These are phyloP conservation scores for Zhuliangozyma parablackwelliae DNA, from an alignment of 1,139 yeast species.

Conservation along the genomic window DNA sequence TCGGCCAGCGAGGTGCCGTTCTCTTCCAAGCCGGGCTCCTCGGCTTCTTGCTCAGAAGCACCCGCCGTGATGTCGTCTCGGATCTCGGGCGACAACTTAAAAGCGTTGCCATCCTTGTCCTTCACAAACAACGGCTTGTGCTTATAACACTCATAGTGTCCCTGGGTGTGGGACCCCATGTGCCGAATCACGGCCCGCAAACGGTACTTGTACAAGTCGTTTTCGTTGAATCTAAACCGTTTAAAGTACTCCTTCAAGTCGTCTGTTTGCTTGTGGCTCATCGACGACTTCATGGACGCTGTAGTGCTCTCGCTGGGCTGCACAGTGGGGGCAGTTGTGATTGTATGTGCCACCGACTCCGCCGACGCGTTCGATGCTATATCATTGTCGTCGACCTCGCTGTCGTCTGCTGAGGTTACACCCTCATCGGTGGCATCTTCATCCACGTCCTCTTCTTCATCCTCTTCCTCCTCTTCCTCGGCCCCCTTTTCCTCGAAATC, in stretches of 20 bases:
- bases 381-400: slow-evolving; percentile 7
- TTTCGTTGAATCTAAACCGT: slow-evolving; percentile 40
- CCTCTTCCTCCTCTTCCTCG: slow-evolving; percentile 23
- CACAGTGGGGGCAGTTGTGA: slow-evolving; percentile 8
- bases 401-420: slow-evolving; percentile 11
- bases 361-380: slow-evolving; percentile 12
- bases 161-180: slow-evolving; percentile 83
- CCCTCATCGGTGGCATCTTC: slow-evolving; percentile 16
- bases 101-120: slow-evolving; percentile 41
- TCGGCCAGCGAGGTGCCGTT: neutral
- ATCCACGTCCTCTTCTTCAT: slow-evolving; percentile 19
- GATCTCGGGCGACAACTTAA: slow-evolving; percentile 47
- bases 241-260: slow-evolving; percentile 36
- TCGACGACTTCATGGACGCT: slow-evolving; percentile 13
- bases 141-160: slow-evolving; percentile 83
- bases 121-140: slow-evolving; percentile 62
- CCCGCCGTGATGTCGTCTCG: slow-evolving; percentile 21
- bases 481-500: slow-evolving; percentile 40
- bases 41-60: slow-evolving; percentile 2
- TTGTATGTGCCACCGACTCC: slow-evolving; percentile 9
- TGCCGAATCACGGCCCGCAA: slow-evolving; percentile 77
- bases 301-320: slow-evolving; percentile 1
- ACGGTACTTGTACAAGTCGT: slow-evolving; percentile 48
- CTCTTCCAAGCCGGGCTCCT: neutral
- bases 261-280: slow-evolving; percentile 36